Evolutionary conservation across 805 yeast species (phyloP).

Genomic region (Teunomyces kruisii): DNA sequence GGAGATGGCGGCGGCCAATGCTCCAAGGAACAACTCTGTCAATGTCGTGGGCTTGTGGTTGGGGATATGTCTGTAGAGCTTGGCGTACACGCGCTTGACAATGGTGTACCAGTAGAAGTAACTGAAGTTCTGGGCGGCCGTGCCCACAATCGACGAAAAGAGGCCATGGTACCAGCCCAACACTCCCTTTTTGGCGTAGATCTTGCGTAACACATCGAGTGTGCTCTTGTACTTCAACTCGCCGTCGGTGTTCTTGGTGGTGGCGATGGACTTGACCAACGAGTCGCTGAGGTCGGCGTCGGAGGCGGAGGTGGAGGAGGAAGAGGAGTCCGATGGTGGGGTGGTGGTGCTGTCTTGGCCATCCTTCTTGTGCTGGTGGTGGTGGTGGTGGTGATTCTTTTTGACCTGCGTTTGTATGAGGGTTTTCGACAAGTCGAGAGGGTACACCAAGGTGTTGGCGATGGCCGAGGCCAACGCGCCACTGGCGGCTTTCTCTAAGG

Average conservation of each 20-base stretch:
- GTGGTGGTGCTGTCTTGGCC: neutral
- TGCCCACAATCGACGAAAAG: conserved; percentile 62
- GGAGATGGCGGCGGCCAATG: conserved; percentile 78
- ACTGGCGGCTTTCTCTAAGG: conserved; percentile 75
- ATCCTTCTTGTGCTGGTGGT: too few relatives aligned
- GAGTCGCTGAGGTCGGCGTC: conserved; percentile 3
- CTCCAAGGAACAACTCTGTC: conserved; percentile 71
- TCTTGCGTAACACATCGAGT: conserved; percentile 59
- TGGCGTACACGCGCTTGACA: conserved; percentile 57
- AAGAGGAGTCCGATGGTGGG: conserved; percentile 6
- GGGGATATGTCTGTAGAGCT: conserved; percentile 32
- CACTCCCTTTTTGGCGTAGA: conserved; percentile 60
- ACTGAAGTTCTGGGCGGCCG: conserved; percentile 76
- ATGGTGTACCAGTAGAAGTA: conserved; percentile 87
- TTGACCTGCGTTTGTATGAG: conserved; percentile 69
- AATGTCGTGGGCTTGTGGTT: conserved; percentile 50
- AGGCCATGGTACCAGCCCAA: conserved; percentile 74
- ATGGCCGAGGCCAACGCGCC: conserved; percentile 81
- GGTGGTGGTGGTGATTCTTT: conserved; percentile 2
- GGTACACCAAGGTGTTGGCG: conserved; percentile 79
- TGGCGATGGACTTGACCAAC: conserved; percentile 8
- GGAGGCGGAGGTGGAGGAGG: too few relatives aligned
- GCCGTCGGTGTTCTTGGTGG: neutral
- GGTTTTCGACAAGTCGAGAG: conserved; percentile 76
- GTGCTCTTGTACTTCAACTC: conserved; percentile 52